These are phyloP conservation scores for Russula compacta DNA, from an alignment of 768 basidiomycete genomes.

Conservation along the genomic window DNA sequence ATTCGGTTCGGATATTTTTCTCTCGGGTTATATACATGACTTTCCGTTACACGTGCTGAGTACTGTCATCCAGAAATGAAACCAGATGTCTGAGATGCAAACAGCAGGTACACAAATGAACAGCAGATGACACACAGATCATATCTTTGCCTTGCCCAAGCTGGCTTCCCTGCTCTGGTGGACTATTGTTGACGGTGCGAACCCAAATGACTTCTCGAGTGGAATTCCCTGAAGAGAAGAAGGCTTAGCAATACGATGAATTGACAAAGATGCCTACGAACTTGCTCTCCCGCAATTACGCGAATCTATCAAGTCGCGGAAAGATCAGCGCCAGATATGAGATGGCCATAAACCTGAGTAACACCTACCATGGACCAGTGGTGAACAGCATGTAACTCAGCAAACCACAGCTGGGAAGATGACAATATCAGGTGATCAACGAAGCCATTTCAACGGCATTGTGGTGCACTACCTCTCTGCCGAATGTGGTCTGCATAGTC, in stretches of 20 bases:
- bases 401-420: constrained; percentile 64
- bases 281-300: constrained; percentile 76
- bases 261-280: constrained; percentile 28
- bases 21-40: neutral
- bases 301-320: constrained; percentile 45
- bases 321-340: constrained; percentile 8
- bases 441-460: no score
- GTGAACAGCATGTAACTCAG: constrained; percentile 77
- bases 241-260: neutral
- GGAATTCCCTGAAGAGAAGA: constrained; percentile 43
- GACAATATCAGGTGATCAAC: neutral
- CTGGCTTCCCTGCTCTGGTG: constrained; percentile 60
- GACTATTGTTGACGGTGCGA: constrained; percentile 77
- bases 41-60: neutral
- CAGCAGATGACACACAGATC: constrained; percentile 1
- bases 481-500: constrained; percentile 69
- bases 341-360: neutral
- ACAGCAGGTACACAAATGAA: neutral
- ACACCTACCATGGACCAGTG: constrained; percentile 79
- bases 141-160: constrained; percentile 59
- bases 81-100: neutral
- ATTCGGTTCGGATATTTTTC: neutral
- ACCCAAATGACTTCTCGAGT: constrained; percentile 70
- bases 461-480: constrained; percentile 52
- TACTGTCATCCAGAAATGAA: neutral